These are phyloP conservation scores for Camellia japonica DNA, from an alignment of 148 eudicot species.

Conservation along the genomic window DNA sequence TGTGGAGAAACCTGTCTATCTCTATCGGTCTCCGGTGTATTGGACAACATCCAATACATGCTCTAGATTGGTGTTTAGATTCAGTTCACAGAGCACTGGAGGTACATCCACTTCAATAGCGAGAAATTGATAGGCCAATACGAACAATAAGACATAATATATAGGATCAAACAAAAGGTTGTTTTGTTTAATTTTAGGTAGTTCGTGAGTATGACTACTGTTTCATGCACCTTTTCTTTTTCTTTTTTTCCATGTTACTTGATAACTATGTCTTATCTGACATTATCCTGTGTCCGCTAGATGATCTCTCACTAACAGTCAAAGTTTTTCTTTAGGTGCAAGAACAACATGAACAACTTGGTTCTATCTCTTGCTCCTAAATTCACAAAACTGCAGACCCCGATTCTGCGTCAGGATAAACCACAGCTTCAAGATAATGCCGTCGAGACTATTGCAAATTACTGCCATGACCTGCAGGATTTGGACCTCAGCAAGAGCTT, in stretches of 20 bases:
- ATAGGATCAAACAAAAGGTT: background rate
- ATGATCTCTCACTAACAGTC: constrained; percentile 1
- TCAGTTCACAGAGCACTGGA: no score
- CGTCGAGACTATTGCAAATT: no score
- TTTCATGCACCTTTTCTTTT: background rate
- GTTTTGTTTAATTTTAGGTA: no score
- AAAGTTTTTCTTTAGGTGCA: constrained; percentile 54
- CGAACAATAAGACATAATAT: no score
- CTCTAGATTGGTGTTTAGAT: background rate
- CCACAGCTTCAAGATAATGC: constrained; percentile 86
- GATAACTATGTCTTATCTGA: no score
- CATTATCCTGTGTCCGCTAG: background rate
- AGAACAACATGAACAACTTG: constrained; percentile 71
- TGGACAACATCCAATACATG: background rate
- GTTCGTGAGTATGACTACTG: background rate
- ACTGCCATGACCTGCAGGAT: no score
- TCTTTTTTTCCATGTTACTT: background rate
- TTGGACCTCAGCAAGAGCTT: no score
- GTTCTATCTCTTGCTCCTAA: constrained; percentile 71
- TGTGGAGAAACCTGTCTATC: background rate
- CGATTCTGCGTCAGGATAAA: constrained; percentile 73
- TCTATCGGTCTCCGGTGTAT: background rate
- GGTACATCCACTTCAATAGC: no score
- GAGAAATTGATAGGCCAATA: no score
- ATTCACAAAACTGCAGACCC: constrained; percentile 70